A percentile compares a stretch with the other conserved stretches of the same genome.
These are phyloP conservation scores for Globisporangium solare DNA, from an alignment of 352 stramenopile genomes.

Conservation along the genomic window DNA sequence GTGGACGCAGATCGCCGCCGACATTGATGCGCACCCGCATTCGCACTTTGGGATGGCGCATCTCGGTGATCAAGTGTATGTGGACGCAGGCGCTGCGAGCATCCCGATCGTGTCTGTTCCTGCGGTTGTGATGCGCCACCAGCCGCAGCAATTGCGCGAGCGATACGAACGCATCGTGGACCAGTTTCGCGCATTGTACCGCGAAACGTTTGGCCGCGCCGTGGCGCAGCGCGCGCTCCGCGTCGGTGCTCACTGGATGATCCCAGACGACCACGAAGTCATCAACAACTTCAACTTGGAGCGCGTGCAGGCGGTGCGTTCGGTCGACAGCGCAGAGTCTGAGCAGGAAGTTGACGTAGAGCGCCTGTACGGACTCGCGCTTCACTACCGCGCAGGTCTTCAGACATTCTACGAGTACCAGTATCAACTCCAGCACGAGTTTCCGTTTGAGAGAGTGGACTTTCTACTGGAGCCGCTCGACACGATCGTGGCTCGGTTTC, in stretches of 20 bases:
- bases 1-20: constrained; percentile 29
- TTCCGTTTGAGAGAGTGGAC: constrained; percentile 33
- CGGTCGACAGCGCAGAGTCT: background rate
- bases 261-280: constrained; percentile 75
- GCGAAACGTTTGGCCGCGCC: constrained; percentile 42
- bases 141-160: background rate
- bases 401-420: constrained; percentile 70
- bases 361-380: constrained; percentile 24
- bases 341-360: constrained; percentile 15
- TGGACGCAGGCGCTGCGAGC: constrained; percentile 30
- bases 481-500: constrained; percentile 28
- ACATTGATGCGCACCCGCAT: constrained; percentile 25
- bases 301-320: constrained; percentile 29
- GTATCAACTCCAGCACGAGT: constrained; percentile 49
- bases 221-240: constrained; percentile 49
- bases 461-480: constrained; percentile 34
- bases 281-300: constrained; percentile 71
- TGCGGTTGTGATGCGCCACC: background rate
- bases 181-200: constrained; percentile 56
- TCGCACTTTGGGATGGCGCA: constrained; percentile 54
- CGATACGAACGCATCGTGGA: constrained; percentile 28
- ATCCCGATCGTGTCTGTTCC: constrained; percentile 24
- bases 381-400: constrained; percentile 54
- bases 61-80: constrained; percentile 56
- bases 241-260: constrained; percentile 68